Percentiles rank a stretch among this genome's conserved stretches.
phyloP scores from a whole-genome alignment of 257 asterid species.

The Asclepias syriaca region DNA sequence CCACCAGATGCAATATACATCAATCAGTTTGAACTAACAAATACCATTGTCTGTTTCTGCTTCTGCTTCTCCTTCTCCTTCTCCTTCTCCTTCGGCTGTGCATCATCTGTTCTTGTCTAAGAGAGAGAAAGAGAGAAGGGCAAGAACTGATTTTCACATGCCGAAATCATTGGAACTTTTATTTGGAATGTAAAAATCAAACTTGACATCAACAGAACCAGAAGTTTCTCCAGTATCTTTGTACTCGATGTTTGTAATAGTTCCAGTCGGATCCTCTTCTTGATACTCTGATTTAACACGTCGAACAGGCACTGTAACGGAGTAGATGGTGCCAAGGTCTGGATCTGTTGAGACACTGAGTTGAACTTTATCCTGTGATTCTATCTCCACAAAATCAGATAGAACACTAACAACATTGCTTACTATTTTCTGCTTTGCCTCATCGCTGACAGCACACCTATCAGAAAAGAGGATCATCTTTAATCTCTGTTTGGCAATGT shows the following conservation, averaged over 20 bases:
- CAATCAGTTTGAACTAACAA: conserved; percentile 2
- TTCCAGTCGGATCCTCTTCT: conserved; percentile 62
- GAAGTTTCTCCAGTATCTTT: conserved; percentile 70
- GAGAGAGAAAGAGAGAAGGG: too few species aligned
- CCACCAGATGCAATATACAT: neutral
- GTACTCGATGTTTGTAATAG: conserved; percentile 73
- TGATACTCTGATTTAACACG: conserved; percentile 64
- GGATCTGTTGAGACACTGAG: conserved; percentile 82
- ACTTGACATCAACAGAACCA: conserved; percentile 92
- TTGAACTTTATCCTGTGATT: conserved; percentile 89
- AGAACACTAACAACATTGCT: conserved; percentile 67
- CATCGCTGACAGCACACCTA: conserved; percentile 88
- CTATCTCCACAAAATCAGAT: conserved; percentile 91
- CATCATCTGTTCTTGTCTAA: neutral
- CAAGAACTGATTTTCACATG: conserved; percentile 19
- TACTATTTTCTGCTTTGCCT: conserved; percentile 88
- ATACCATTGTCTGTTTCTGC: conserved; percentile 3
- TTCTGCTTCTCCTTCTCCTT: conserved; percentile 6
- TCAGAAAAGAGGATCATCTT: conserved; percentile 96
- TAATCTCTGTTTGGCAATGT: conserved; percentile 81
- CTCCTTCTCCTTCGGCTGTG: neutral
- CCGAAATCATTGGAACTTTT: conserved; percentile 36
- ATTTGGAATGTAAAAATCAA: conserved; percentile 77
- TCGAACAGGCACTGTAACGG: conserved; percentile 83
- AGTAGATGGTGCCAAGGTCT: conserved; percentile 79